Evolutionary conservation across 2,329 filamentous ascomycete genomes (phyloP).

Genomic region (Nannizzia gypsea): DNA sequence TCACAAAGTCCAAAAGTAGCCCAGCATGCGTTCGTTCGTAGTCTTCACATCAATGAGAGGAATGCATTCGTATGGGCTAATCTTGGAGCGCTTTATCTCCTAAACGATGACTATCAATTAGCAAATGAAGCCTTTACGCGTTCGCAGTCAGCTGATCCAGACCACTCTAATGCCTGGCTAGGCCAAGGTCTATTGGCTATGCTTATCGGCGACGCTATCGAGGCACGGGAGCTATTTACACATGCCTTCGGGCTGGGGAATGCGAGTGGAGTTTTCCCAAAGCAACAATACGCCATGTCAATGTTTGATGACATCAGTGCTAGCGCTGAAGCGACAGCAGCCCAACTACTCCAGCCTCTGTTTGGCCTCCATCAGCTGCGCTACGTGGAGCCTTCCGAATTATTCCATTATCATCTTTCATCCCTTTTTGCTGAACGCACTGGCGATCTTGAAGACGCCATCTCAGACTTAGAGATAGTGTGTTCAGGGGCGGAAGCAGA

Average conservation of each 20-base stretch:
- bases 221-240: slow-evolving; percentile 75
- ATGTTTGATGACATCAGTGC: slow-evolving; percentile 67
- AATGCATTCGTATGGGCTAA: slow-evolving; percentile 84
- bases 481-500: slow-evolving; percentile 62
- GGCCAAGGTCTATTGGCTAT: slow-evolving; percentile 81
- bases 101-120: slow-evolving; percentile 73
- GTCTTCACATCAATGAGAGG: slow-evolving; percentile 81
- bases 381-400: slow-evolving; percentile 56
- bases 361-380: slow-evolving; percentile 78
- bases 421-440: slow-evolving; percentile 74
- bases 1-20: slow-evolving; percentile 74
- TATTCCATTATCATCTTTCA: slow-evolving; percentile 64
- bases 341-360: slow-evolving; percentile 63
- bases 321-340: slow-evolving; percentile 35
- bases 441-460: slow-evolving; percentile 53
- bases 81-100: slow-evolving; percentile 69
- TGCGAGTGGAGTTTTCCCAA: slow-evolving; percentile 58
- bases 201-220: slow-evolving; percentile 58
- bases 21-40: slow-evolving; percentile 86
- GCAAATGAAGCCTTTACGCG: slow-evolving; percentile 82
- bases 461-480: slow-evolving; percentile 52
- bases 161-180: slow-evolving; percentile 86
- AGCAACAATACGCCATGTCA: slow-evolving; percentile 67
- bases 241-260: slow-evolving; percentile 90
- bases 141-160: slow-evolving; percentile 87